Evolutionary conservation across 768 basidiomycete species (phyloP), one percentile per base, ranked within the genome.

Genomic region (Macrolepiota dolichaula): DNA sequence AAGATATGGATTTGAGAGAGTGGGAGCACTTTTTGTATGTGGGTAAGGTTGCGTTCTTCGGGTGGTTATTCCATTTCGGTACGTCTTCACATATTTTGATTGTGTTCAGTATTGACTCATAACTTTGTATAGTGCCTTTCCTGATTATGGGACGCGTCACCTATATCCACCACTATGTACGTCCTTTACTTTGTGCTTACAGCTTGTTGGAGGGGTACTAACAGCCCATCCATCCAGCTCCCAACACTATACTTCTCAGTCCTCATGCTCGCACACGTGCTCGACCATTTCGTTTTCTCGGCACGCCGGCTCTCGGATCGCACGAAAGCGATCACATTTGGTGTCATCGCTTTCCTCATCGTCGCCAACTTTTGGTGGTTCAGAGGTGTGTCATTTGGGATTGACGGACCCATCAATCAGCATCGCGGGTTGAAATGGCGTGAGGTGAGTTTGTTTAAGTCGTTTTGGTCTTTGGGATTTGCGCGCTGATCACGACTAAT

Each of bases 161-260:
- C 32, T 98, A 98, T 67, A 77, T 98, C 27, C 96, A 98, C 73
- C 95, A 97, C 79, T 98, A 96, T 71, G 93, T 96, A 66, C 65
- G 91, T 83, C 27, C 32, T 54, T 51, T 46, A 17, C 59, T 19
- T n/a, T 27, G 27, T 35, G 51, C 38, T 52, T 24, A 22, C 65
- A 11, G 37, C 60, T 25, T 40, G n/a, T 50, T 40, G 37, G 44
- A 5, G 32, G 13, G n/a, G 13, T 53, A 17, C 56, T 64, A 17
- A 62, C 62, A 52, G 63, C 50, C 22, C 19, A 38, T 46, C 9
- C 55, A 27, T 61, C 1, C 67, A 95, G 92, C 86, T 98, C 10
- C 96, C 96, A 4, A 95, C 96, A 0, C 79, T 98, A n/a, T 98
- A 95, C 79, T 99, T 99, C 75, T 83, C 95, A 24, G 93, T 98